Evolutionary conservation across 176 grass and related monocot species (phyloP).

Genomic region (Oryza longistaminata): DNA sequence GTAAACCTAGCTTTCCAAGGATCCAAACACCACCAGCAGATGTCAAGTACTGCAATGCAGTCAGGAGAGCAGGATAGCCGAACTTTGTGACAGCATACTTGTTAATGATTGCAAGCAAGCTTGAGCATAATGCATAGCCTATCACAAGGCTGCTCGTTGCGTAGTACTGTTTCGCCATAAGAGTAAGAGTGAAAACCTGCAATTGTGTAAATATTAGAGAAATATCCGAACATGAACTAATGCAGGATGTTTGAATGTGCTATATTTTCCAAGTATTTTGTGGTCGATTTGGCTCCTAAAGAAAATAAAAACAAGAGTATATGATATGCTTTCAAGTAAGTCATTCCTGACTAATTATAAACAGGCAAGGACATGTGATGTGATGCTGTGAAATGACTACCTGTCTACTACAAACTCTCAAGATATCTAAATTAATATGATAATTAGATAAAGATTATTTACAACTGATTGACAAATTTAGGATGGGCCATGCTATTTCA

Average conservation of each 20-base stretch:
- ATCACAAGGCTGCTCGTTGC: slow-evolving; percentile 72
- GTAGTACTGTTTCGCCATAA: slow-evolving; percentile 63
- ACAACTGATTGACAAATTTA: background rate
- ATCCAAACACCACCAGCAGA: slow-evolving; percentile 66
- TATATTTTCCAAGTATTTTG: background rate
- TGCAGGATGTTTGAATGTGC: background rate
- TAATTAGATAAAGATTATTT: background rate
- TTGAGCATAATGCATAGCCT: slow-evolving; percentile 84
- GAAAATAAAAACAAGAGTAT: background rate
- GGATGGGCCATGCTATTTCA: background rate
- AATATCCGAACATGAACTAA: background rate
- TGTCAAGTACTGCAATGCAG: slow-evolving; percentile 70
- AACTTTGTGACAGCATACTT: slow-evolving; percentile 89
- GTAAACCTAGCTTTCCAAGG: slow-evolving; percentile 73
- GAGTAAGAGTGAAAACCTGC: slow-evolving; percentile 37
- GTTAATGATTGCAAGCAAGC: slow-evolving; percentile 85
- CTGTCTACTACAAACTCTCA: background rate
- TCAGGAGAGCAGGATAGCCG: slow-evolving; percentile 75
- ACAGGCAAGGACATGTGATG: background rate
- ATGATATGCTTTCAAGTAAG: background rate
- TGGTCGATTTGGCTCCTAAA: background rate
- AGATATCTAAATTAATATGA: background rate
- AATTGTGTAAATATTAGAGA: slow-evolving; percentile 12
- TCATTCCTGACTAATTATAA: background rate
- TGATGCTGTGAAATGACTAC: background rate